phyloP scores from a whole-genome alignment of 2,329 filamentous ascomycete species.

The Diaporthe sp. region DNA sequence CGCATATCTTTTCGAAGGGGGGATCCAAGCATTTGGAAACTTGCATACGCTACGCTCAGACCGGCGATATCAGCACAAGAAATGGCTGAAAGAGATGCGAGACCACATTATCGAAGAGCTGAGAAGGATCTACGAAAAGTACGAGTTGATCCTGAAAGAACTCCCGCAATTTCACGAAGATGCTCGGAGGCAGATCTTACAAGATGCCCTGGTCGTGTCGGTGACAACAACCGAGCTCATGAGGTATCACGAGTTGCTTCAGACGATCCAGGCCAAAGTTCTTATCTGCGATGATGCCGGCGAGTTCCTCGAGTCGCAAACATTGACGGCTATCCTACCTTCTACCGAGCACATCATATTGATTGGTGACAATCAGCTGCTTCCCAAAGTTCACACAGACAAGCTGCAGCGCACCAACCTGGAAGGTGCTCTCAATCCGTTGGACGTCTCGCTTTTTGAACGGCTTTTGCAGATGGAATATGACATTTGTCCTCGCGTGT shows the following conservation, averaged over 20 bases:
- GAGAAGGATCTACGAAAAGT: constrained; percentile 34
- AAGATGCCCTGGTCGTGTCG: constrained; percentile 65
- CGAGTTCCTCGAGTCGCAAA: constrained; percentile 76
- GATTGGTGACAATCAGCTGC: constrained; percentile 69
- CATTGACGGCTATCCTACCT: constrained; percentile 71
- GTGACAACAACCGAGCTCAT: constrained; percentile 73
- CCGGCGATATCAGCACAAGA: constrained; percentile 46
- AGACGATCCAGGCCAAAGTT: constrained; percentile 65
- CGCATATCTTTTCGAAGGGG: not conserved
- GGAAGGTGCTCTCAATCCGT: constrained; percentile 62
- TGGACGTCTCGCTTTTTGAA: constrained; percentile 75
- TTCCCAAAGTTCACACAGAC: constrained; percentile 64
- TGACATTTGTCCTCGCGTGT: not conserved
- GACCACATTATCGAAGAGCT: constrained; percentile 42
- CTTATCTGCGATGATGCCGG: constrained; percentile 78
- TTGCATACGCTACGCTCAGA: constrained; percentile 38
- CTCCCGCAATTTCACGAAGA: constrained; percentile 44
- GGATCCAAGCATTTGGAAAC: not conserved
- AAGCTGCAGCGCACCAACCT: constrained; percentile 65
- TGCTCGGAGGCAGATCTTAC: constrained; percentile 55
- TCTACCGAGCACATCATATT: constrained; percentile 72
- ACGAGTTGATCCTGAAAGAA: not conserved
- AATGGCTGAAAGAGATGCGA: constrained; percentile 50
- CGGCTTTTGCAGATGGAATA: constrained; percentile 57
- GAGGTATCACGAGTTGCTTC: constrained; percentile 62